Evolutionary conservation across 2,329 filamentous ascomycete genomes (phyloP).

Genomic region (Gnomoniopsis sp.): DNA sequence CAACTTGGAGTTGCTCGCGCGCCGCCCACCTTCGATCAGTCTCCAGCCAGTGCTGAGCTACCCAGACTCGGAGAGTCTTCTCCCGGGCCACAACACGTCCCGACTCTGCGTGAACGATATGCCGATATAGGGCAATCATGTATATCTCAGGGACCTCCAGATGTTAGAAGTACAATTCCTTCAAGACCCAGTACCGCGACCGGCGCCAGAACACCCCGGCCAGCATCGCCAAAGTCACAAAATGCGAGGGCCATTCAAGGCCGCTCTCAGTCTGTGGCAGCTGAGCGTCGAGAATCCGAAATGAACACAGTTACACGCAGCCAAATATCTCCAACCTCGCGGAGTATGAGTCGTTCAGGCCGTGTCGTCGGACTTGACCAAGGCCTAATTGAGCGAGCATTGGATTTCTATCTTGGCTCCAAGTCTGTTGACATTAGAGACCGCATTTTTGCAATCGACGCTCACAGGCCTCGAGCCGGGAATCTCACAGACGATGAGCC

Average conservation of each 20-base stretch:
- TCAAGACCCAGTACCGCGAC: background rate
- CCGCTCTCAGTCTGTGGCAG: background rate
- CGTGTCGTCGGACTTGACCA: background rate
- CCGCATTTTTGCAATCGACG: slow-evolving; percentile 20
- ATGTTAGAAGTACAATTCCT: background rate
- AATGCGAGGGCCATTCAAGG: slow-evolving; percentile 1
- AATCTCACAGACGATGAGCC: background rate
- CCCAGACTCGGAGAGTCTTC: background rate
- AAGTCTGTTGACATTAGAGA: slow-evolving; percentile 28
- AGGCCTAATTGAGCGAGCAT: slow-evolving; percentile 11
- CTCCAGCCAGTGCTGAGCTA: background rate
- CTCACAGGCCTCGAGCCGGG: background rate
- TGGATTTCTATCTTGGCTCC: slow-evolving; percentile 10
- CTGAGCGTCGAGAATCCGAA: background rate
- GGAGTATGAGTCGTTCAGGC: slow-evolving; percentile 30
- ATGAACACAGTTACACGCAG: slow-evolving; percentile 8
- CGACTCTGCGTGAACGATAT: background rate
- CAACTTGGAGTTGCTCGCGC: background rate
- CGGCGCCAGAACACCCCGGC: background rate
- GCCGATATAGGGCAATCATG: background rate
- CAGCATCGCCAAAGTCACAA: slow-evolving; percentile 12
- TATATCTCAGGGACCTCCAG: background rate
- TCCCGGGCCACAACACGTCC: background rate
- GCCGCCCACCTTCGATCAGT: background rate
- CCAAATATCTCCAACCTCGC: slow-evolving; percentile 32